Base-by-base conservation (phyloP, 768 basidiomycete species). In the Coprinopsis marcescibilis region DNA sequence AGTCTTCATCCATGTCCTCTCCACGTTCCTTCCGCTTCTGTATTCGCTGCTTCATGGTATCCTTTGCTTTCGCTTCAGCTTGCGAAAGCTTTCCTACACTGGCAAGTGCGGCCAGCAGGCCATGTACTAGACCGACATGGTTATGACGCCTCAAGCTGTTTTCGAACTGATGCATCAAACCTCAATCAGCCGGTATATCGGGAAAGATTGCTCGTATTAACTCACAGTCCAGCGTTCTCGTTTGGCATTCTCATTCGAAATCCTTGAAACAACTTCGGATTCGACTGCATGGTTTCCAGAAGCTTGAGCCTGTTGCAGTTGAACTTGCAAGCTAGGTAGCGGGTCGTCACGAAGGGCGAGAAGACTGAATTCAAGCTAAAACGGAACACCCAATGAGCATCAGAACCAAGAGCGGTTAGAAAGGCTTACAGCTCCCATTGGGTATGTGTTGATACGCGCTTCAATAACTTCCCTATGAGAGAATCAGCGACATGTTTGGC, bases 321-420 rank as follows among this genome's bases (percentile, higher is more conserved):
- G 79, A 19, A 70, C 59, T 60, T 81, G 76, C 19, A 97, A 73
- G 4, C 63, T 57, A 11, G 87, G 87, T 20, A 96, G 55, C 24
- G 89, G 86, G 60, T 91, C 87, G 34, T 86, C 81, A 45, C 85
- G 83, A 35, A 99, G 69, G 4, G 89, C 91, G 27, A 96, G 79
- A 27, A 97, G 77, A 63, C 86, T 93, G 71, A 97, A 97, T 60
- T 94, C 89, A 44, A 95, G 73, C 91, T 94, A 50, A 34, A 24
- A 5, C 14, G 17, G 15, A 12, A 4, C 14, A 27, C 21, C 24
- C 26, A 46, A 30, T 49, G 46, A 15, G n/a, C 33, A 29, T 13
- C 15, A 32, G n/a, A 10, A 25, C 41, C 20, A 24, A 19, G 25
- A 44, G 15, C 17, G 50, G 46, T 49, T n/a, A 45, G 46, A 37